phyloP scores from a whole-genome alignment of 108 stramenopile genomes.

The Fragilaria radians region DNA sequence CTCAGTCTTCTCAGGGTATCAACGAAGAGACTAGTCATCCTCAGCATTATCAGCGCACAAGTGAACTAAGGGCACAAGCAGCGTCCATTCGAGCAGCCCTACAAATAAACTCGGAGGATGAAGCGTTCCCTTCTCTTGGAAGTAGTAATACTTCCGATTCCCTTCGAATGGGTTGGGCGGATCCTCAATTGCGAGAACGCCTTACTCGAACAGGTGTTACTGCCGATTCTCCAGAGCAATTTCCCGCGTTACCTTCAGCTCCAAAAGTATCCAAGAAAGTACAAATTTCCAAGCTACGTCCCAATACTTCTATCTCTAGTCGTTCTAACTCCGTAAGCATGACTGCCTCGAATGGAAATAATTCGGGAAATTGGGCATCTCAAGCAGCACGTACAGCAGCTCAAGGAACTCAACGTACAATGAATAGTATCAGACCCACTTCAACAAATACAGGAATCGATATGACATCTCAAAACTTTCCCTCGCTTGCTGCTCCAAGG shows the following conservation, averaged over 20 bases:
- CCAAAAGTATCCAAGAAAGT: not conserved
- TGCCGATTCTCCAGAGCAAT: constrained; percentile 27
- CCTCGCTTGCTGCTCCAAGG: constrained; percentile 29
- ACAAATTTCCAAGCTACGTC: not conserved
- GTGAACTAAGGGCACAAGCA: constrained; percentile 65
- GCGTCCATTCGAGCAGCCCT: constrained; percentile 36
- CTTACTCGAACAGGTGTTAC: constrained; percentile 12
- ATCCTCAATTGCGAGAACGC: constrained; percentile 15
- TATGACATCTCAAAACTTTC: constrained; percentile 43
- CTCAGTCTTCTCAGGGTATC: not conserved
- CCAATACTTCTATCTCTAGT: not conserved
- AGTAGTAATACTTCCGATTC: not conserved
- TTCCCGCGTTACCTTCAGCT: constrained; percentile 19
- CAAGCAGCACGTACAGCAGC: not conserved
- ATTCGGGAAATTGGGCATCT: not conserved
- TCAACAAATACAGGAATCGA: constrained; percentile 10
- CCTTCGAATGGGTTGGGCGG: constrained; percentile 31
- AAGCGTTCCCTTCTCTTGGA: constrained; percentile 62
- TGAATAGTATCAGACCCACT: not conserved
- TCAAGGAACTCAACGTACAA: not conserved
- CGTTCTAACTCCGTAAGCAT: not conserved
- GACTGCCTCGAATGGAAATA: not conserved
- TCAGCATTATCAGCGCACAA: constrained; percentile 70
- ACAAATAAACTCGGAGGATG: constrained; percentile 10
- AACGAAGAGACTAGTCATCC: constrained; percentile 29